Conservation (phyloP, 225 moss, liverwort and hornwort genomes). For the Sphagnum contortum region DNA sequence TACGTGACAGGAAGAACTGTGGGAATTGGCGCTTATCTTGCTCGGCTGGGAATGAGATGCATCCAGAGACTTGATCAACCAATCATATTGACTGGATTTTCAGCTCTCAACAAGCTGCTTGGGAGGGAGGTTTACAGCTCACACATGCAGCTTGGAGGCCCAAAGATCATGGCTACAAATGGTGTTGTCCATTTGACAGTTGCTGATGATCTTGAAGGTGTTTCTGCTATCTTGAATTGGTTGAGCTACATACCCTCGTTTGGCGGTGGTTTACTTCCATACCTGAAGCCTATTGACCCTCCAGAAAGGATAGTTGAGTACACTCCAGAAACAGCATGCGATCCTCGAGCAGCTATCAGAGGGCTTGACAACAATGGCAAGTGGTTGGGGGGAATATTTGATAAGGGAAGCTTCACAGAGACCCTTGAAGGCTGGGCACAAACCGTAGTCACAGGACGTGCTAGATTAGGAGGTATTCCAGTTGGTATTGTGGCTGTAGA, state of each 20-base stretch:
- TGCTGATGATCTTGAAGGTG: slow-evolving; percentile 80
- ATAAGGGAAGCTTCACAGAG: slow-evolving; percentile 80
- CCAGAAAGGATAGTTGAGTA: slow-evolving; percentile 66
- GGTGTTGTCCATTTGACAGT: slow-evolving; percentile 90
- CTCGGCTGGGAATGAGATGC: slow-evolving; percentile 92
- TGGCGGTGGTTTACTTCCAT: slow-evolving; percentile 65
- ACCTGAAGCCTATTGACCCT: slow-evolving; percentile 43
- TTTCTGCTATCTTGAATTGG: slow-evolving; percentile 76
- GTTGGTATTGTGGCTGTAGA: slow-evolving; percentile 84
- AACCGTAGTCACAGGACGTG: slow-evolving; percentile 87
- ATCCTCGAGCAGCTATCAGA: slow-evolving; percentile 82
- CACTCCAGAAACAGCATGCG: slow-evolving; percentile 67
- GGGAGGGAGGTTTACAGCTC: slow-evolving; percentile 93
- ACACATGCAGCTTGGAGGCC: slow-evolving; percentile 95
- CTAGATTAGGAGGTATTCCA: slow-evolving; percentile 79
- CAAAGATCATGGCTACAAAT: slow-evolving; percentile 94
- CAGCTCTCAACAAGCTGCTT: slow-evolving; percentile 80
- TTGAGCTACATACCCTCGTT: slow-evolving; percentile 68
- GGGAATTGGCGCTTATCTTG: slow-evolving; percentile 87
- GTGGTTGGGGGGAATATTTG: slow-evolving; percentile 89
- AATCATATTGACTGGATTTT: slow-evolving; percentile 89
- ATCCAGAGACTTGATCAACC: slow-evolving; percentile 92
- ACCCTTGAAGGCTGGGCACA: slow-evolving; percentile 97
- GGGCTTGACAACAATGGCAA: slow-evolving; percentile 46
- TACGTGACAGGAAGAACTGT: slow-evolving; percentile 90